A percentile compares a stretch with the other conserved stretches of the same genome.
Evolutionary conservation across 768 basidiomycete species (phyloP).

Genomic region (Leccinum longicurvipes): DNA sequence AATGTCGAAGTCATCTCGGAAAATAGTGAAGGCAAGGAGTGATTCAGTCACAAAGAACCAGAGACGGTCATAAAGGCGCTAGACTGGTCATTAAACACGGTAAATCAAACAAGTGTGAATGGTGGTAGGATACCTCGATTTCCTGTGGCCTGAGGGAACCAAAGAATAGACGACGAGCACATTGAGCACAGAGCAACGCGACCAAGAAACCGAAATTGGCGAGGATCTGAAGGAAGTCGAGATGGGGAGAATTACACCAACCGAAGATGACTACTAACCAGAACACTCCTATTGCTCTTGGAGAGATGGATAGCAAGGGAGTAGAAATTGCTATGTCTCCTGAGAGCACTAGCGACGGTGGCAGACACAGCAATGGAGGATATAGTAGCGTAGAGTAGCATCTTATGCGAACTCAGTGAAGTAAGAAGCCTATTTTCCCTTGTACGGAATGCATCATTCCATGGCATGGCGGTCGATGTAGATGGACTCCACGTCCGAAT

Average conservation of each 20-base stretch:
- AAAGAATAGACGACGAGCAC: conserved; percentile 87
- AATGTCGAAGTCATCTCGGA: conserved; percentile 93
- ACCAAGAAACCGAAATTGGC: conserved; percentile 87
- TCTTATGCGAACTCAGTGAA: conserved; percentile 56
- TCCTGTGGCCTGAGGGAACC: conserved; percentile 83
- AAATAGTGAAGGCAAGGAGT: conserved; percentile 93
- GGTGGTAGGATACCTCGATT: conserved; percentile 66
- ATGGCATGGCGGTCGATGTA: conserved; percentile 43
- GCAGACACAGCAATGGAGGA: conserved; percentile 69
- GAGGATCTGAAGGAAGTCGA: conserved; percentile 55
- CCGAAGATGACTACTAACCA: conserved; percentile 51
- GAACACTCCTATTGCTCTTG: conserved; percentile 86
- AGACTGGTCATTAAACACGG: not conserved
- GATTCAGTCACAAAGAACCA: conserved; percentile 99
- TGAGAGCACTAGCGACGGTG: conserved; percentile 76
- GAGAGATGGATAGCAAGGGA: conserved; percentile 91
- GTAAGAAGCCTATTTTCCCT: conserved; percentile 47
- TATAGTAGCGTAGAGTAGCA: conserved; percentile 64
- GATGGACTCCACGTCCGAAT: conserved; percentile 12
- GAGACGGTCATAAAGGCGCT: conserved; percentile 93
- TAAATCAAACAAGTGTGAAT: not conserved
- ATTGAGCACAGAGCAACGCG: conserved; percentile 70
- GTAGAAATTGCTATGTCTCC: conserved; percentile 88
- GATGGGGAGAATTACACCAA: not conserved
- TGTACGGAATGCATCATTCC: conserved; percentile 48